Percentiles rank a stretch among this genome's conserved stretches.
These are phyloP conservation scores for Vigna unguiculata DNA, from an alignment of 306 rosid species.

Conservation along the genomic window DNA sequence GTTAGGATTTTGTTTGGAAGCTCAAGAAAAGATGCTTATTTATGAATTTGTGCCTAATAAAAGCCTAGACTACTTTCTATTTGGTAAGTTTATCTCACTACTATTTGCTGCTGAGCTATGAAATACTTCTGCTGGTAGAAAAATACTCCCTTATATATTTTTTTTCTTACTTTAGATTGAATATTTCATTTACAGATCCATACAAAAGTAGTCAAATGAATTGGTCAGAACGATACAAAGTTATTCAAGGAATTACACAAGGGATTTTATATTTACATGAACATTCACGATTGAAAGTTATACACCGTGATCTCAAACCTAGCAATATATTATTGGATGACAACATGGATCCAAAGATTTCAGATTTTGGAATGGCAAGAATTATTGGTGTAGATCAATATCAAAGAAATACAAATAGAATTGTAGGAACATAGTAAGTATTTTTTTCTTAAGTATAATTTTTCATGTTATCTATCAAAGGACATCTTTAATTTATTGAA, in stretches of 20 bases:
- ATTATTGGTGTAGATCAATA: conserved; percentile 51
- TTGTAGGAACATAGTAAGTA: conserved; percentile 75
- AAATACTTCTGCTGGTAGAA: too few species aligned
- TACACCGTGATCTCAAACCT: conserved; percentile 69
- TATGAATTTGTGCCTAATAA: conserved; percentile 20
- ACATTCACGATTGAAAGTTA: conserved; percentile 60
- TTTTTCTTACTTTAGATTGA: too few species aligned
- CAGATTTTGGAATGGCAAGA: conserved; percentile 74
- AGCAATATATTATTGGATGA: conserved; percentile 63
- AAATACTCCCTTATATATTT: too few species aligned
- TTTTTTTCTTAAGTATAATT: neutral
- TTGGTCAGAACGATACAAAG: conserved; percentile 54
- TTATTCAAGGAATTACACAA: conserved; percentile 56
- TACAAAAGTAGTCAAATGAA: conserved; percentile 13
- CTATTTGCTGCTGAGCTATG: too few species aligned
- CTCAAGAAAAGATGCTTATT: conserved; percentile 24
- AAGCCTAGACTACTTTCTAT: conserved; percentile 32
- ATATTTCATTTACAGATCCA: too few species aligned
- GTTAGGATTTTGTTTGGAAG: conserved; percentile 24
- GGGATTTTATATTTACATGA: conserved; percentile 65
- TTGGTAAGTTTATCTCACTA: conserved; percentile 5
- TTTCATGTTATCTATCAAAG: too few species aligned
- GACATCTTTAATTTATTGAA: too few species aligned
- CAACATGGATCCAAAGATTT: conserved; percentile 61
- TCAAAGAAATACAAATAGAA: conserved; percentile 47